These are phyloP conservation scores for Cucumis hystrix DNA, from an alignment of 306 rosid genomes.

Conservation along the genomic window DNA sequence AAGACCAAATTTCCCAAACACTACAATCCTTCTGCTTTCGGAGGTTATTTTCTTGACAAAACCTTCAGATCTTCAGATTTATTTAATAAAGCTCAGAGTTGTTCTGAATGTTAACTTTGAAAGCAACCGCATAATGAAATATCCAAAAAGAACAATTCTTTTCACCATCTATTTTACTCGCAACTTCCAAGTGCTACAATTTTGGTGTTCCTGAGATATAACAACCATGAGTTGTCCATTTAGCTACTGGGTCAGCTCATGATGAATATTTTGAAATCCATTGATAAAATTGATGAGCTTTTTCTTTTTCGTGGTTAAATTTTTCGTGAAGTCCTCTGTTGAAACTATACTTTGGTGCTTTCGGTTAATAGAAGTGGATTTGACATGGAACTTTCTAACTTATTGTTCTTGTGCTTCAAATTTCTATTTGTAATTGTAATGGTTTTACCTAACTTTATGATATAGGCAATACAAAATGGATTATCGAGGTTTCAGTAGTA, in stretches of 20 bases:
- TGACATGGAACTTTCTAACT: neutral
- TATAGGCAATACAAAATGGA: slow-evolving; percentile 40
- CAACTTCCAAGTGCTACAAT: neutral
- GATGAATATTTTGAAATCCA: neutral
- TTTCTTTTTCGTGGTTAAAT: neutral
- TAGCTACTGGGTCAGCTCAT: neutral
- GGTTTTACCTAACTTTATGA: neutral
- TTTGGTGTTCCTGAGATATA: neutral
- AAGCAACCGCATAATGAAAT: neutral
- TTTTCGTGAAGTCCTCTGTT: neutral
- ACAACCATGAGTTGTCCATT: neutral
- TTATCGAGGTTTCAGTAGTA: slow-evolving; percentile 30
- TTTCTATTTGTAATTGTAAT: neutral
- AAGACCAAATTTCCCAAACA: neutral
- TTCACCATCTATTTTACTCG: neutral
- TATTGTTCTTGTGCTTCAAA: neutral
- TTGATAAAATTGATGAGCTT: neutral
- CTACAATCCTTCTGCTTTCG: neutral
- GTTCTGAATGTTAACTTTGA: neutral
- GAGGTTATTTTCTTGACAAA: neutral
- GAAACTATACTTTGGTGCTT: neutral
- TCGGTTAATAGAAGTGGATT: neutral
- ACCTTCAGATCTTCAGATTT: neutral
- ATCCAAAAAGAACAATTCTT: neutral
- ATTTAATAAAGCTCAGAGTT: neutral